A percentile compares a stretch with the other conserved stretches of the same genome.
Conservation (phyloP, 2,329 filamentous ascomycete species). For the Macrophomina phaseolina region DNA sequence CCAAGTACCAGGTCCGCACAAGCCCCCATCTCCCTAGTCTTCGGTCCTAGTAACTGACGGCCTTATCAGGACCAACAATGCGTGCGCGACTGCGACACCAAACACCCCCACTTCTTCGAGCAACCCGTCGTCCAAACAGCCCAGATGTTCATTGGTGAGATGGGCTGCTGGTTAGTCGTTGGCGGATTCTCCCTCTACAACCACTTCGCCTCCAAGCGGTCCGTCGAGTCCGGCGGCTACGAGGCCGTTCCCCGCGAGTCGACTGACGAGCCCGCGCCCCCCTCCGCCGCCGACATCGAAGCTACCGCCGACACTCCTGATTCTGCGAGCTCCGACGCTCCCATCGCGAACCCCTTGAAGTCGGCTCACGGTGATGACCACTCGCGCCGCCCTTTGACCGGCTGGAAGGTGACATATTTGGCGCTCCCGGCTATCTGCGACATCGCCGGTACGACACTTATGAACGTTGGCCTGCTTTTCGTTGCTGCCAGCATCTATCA, state of each 20-base stretch:
- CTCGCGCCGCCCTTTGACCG: constrained; percentile 66
- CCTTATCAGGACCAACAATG: constrained; percentile 86
- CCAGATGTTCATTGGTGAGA: constrained; percentile 98
- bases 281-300: constrained; percentile 51
- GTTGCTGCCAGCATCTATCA: constrained; percentile 97
- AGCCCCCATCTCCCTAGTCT: neutral
- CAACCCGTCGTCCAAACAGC: constrained; percentile 94
- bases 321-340: constrained; percentile 51
- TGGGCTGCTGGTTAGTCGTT: constrained; percentile 94
- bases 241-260: constrained; percentile 60
- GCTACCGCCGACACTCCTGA: constrained; percentile 52
- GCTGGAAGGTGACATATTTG: constrained; percentile 74
- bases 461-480: constrained; percentile 94
- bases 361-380: constrained; percentile 55
- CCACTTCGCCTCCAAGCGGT: constrained; percentile 56
- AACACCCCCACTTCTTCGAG: constrained; percentile 77
- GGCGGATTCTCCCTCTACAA: constrained; percentile 71
- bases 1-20: constrained; percentile 82
- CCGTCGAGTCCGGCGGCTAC: constrained; percentile 59
- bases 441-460: constrained; percentile 91
- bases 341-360: constrained; percentile 59
- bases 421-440: constrained; percentile 90
- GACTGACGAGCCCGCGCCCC: constrained; percentile 37
- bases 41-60: constrained; percentile 32
- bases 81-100: constrained; percentile 82